Evolutionary conservation across 306 rosid species (phyloP), one percentile per base, ranked within the genome.

Genomic region (Casuarina cunninghamiana): DNA sequence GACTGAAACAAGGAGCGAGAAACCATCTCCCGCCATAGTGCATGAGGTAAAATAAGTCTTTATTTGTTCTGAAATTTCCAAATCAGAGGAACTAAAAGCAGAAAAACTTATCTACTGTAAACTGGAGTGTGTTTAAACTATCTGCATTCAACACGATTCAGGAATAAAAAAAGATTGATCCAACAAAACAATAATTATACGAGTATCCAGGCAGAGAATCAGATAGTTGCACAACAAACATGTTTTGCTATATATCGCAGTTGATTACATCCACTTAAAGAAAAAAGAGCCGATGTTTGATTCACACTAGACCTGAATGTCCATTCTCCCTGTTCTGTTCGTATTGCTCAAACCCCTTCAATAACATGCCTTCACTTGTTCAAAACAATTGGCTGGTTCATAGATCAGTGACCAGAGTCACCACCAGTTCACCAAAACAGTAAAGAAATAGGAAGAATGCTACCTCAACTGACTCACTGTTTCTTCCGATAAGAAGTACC

Each of bases 11-110:
- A 86, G 63, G 63, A 81, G 72, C 51, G 96, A 92, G 44, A 93
- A 88, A 78, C 99, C 97, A 69, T 86, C 91, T 78, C 99, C 98
- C 10, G 86, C 90, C 17, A 73, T 81, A 37, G 93, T 96, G 68
- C 99, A 96, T 71, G 99, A 96, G 97, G 98, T 91, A 86, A 70
- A 55, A 42, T 65, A 63, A 10, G 71, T 49, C 53, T 74, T 60
- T 68, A 9, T 67, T 15, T 42, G 45, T 71, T 71, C 66, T n/a
- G 41, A 75, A 65, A 26, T 8, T 48, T 75, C 32, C 38, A 69
- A 4, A 61, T 13, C 43, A 10, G 21, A 62, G 69, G 62, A 12
- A 44, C 41, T 3, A 66, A 55, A 51, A 17, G 11, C 19, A 53
- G 74, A 76, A 61, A 58, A 13, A 51, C 17, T 4, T 55, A 38